These are phyloP conservation scores for Aspergillus steynii DNA, from an alignment of 495 filamentous ascomycete genomes.

Conservation along the genomic window DNA sequence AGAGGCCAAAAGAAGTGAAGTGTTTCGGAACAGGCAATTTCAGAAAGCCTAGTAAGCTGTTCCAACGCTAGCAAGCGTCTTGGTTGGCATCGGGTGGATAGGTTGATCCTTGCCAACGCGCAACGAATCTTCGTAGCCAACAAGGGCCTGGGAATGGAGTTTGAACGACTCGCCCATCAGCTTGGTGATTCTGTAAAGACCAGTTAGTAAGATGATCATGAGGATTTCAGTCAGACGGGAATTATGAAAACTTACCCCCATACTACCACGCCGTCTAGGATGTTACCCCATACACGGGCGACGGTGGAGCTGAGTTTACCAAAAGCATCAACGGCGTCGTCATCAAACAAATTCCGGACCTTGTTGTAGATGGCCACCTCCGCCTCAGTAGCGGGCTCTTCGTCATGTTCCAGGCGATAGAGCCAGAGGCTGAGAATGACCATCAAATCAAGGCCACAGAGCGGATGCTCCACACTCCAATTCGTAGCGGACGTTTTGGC, in stretches of 20 bases:
- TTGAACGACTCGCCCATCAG: constrained; percentile 99
- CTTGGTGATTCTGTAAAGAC: constrained; percentile 76
- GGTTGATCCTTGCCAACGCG: constrained; percentile 49
- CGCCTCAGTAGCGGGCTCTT: constrained; percentile 87
- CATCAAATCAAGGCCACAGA: constrained; percentile 96
- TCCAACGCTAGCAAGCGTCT: constrained; percentile 48
- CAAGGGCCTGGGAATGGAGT: constrained; percentile 89
- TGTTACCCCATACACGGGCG: constrained; percentile 93
- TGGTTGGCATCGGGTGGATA: constrained; percentile 46
- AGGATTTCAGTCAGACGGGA: neutral
- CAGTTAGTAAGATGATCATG: constrained; percentile 44
- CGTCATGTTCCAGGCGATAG: constrained; percentile 98
- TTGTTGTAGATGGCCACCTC: constrained; percentile 95
- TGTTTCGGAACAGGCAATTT: constrained; percentile 3
- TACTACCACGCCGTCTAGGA: constrained; percentile 97
- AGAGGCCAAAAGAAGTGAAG: constrained; percentile 7
- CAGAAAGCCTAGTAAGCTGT: constrained; percentile 44
- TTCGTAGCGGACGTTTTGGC: constrained; percentile 95
- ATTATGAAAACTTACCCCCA: constrained; percentile 73
- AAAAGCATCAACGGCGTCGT: constrained; percentile 77
- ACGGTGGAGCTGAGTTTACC: constrained; percentile 90
- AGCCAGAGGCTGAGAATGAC: constrained; percentile 98
- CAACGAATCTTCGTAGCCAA: constrained; percentile 84
- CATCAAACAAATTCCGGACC: constrained; percentile 88
- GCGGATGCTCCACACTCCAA: constrained; percentile 98